Evolutionary conservation across 1,284 basidiomycete species (phyloP), one percentile per base, ranked within the genome.

Genomic region (Fomitopsis schrenkii): DNA sequence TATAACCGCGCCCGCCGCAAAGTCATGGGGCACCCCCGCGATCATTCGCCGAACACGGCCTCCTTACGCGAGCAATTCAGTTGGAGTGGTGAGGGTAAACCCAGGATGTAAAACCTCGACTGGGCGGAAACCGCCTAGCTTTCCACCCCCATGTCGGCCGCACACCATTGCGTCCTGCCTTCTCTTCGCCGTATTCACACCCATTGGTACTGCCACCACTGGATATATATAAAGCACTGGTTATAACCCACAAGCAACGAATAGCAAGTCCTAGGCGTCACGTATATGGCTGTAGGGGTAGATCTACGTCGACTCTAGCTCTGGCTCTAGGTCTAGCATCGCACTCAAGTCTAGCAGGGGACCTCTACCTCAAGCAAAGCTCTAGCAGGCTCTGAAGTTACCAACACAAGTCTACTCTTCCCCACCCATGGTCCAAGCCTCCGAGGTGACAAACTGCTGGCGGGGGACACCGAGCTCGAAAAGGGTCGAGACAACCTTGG

Each of bases 391-490:
- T 36, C 30, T 30, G 41, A 12, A 40, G 8, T 28, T n/a, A n/a
- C n/a, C 46, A 35, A 41, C 30, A 15, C 44, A 17, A 50, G 50
- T 57, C 40, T 57, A 67, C 73, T 89, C 80, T 71, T 92, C 90
- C 33, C 88, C 85, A 50, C 85, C 84, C 80, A 95, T 73, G 63
- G 76, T 74, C 91, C 91, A 94, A 17, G 86, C 83, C 69, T 94
- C 89, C 14, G 83, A 67, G 38, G 84, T 65, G 61, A 83, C 83
- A 70, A 87, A 93, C 77, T 97, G 94, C 59, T 84, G 73, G 19
- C 81, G 76, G 52, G 95, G 95, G 8, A 97, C 93, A 68, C 95
- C 95, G 59, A 96, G 89, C 79, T 97, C 95, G 67, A 97, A 87
- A 48, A 97, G 85, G 66, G 82, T 88, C 53, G 83, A 70, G 67